A percentile compares a stretch with the other conserved stretches of the same genome.
Evolutionary conservation across 2,329 filamentous ascomycete genomes (phyloP).

Genomic region (Ophiostoma quercus): DNA sequence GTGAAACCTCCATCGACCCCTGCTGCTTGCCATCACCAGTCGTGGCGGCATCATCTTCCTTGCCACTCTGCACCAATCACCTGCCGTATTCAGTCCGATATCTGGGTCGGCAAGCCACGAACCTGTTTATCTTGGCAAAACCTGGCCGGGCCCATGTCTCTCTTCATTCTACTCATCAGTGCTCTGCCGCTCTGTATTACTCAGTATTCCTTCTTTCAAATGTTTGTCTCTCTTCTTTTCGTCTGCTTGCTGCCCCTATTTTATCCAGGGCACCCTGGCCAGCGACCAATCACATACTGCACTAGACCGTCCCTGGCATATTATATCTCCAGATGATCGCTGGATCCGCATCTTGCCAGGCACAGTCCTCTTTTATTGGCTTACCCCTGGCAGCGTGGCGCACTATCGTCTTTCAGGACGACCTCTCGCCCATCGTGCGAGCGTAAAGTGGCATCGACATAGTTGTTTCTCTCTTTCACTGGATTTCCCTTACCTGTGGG

Average conservation of each 20-base stretch:
- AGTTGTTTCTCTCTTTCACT: background rate
- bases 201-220: background rate
- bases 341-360: background rate
- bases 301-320: background rate
- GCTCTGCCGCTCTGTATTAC: no score
- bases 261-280: background rate
- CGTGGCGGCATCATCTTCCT: background rate
- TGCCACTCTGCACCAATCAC: background rate
- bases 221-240: background rate
- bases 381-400: constrained; percentile 10
- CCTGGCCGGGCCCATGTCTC: background rate
- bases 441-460: background rate
- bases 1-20: background rate
- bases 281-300: background rate
- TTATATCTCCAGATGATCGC: constrained; percentile 8
- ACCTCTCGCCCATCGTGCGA: background rate
- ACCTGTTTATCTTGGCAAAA: background rate
- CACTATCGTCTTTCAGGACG: background rate
- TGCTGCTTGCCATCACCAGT: background rate
- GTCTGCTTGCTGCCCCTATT: background rate
- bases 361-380: background rate
- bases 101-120: background rate
- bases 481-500: no score
- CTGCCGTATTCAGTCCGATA: background rate
- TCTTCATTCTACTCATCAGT: background rate